A percentile compares a stretch with the other conserved stretches of the same genome.
Evolutionary conservation across 495 filamentous ascomycete genomes (phyloP).

Genomic region (Podospora comata): DNA sequence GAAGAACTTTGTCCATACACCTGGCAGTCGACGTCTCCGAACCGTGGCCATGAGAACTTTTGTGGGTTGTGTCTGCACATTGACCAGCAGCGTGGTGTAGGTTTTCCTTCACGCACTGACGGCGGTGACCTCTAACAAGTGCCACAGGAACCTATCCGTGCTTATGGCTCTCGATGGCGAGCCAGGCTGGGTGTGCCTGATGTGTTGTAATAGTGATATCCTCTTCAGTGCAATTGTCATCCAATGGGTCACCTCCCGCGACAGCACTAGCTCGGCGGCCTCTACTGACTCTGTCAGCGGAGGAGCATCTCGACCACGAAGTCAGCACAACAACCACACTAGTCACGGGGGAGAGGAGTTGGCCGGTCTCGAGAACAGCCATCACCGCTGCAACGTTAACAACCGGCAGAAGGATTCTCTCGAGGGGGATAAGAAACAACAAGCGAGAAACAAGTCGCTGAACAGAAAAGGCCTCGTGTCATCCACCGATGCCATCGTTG

Average conservation of each 20-base stretch:
- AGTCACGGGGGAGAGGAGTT: neutral
- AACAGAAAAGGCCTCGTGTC: neutral
- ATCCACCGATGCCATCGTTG: neutral
- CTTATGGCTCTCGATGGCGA: conserved; percentile 51
- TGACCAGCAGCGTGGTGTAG: conserved; percentile 48
- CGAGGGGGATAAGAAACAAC: neutral
- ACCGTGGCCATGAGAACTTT: conserved; percentile 47
- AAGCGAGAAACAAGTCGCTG: neutral
- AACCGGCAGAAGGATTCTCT: neutral
- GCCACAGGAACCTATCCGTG: conserved; percentile 48
- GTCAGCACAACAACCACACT: neutral
- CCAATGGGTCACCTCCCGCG: conserved; percentile 53
- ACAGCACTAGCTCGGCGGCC: conserved; percentile 29
- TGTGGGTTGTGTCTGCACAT: conserved; percentile 47
- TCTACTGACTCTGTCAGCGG: neutral
- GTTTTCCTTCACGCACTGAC: neutral
- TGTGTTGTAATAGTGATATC: conserved; percentile 56
- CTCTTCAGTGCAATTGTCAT: conserved; percentile 52
- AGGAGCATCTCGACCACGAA: neutral
- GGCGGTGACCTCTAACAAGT: neutral
- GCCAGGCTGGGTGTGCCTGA: conserved; percentile 55
- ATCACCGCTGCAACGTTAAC: neutral
- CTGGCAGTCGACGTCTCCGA: conserved; percentile 36
- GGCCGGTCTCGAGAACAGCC: neutral
- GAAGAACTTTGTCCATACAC: conserved; percentile 34